Evolutionary conservation across 83 land plant genomes (phyloP), one percentile per base, ranked within the genome.

Genomic region (Picea abies): DNA sequence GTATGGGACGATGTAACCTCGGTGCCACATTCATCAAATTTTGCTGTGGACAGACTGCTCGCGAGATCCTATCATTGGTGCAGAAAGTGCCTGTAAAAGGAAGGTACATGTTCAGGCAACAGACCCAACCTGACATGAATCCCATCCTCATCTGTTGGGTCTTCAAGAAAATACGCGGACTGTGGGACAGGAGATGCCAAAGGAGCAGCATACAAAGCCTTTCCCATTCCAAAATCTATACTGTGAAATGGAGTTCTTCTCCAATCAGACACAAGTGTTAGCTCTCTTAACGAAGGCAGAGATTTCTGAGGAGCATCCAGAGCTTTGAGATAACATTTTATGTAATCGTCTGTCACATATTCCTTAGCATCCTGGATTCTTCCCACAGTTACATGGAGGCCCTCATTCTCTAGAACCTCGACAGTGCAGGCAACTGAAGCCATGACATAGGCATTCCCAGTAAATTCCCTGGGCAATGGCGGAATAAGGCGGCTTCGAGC

Each of bases 191-290:
- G 89, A 44, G 91, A 62, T 2, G 85, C 82, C 85, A 89, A 22
- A 2, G 89, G 92, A 39, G 84, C 83, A 0, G 79, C 92, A 79
- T 79, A 89, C 26, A 84, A 68, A 1, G 91, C 87, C 25, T 64
- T 76, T 23, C 93, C 92, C 71, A 58, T 64, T 4, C 88, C 80
- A 68, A 89, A 89, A 80, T 85, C 85, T 15, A 91, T 25, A 75
- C 29, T 75, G 69, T 91, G 87, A 49, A 84, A 87, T 32, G 93
- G 91, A 58, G 82, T 84, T 25, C 89, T 83, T 9, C 92, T 86
- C 93, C 92, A 91, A 60, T 91, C 93, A 17, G 89, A 84, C 19
- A 91, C 87, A 12, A 91, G 64, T 22, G 91, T 91, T 14, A 90
- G 88, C 82, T 91, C 91, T 41, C 80, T 68, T 2, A 91, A 37